Evolutionary conservation across 1,284 basidiomycete species (phyloP), one percentile per base, ranked within the genome.

Genomic region (Lignosus rhinocerotis): DNA sequence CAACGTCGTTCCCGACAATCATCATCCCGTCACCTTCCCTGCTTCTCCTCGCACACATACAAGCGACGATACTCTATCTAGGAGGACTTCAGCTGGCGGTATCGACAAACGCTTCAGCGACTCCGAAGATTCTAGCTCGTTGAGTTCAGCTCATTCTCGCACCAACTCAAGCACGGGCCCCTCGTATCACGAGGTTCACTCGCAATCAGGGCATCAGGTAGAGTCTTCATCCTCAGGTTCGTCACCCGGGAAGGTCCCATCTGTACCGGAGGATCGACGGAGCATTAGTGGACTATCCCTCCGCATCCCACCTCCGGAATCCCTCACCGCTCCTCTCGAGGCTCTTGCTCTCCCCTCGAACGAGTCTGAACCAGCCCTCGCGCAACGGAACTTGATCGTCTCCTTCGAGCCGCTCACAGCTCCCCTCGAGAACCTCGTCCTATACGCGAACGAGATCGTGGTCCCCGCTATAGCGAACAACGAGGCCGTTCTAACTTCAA

Each of bases 331-430:
- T 0, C 56, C 61, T 14, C 12, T 63, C 51, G 61, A 63, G 55
- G 19, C 34, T 10, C 19, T 47, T 25, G 53, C 58, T 19, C 4
- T 58, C 25, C 51, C 42, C 12, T 11, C 30, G 2, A 34, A 44
- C 39, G 49, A 33, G 34, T 44, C n/a, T 19, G 10, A 9, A 34
- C 39, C 3, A 5, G 1, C 16, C 19, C 19, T 38, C 33, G 30
- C 17, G 38, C 42, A 34, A 7, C 19, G 11, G 25, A 32, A 11
- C 5, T 59, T 58, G 2, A 34, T 60, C 12, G 49, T 46, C 4
- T 60, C 62, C 0, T 36, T 59, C 30, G 54, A 61, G 51, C 57
- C 59, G 21, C 53, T 64, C 30, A 64, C 62, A 2, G 59, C 62
- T n/a, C 62, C 62, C 1, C 36, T 62, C 21, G 61, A 62, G 48